Base-by-base conservation (phyloP, 2,329 filamentous ascomycete genomes). In the Verticillium klebahnii region DNA sequence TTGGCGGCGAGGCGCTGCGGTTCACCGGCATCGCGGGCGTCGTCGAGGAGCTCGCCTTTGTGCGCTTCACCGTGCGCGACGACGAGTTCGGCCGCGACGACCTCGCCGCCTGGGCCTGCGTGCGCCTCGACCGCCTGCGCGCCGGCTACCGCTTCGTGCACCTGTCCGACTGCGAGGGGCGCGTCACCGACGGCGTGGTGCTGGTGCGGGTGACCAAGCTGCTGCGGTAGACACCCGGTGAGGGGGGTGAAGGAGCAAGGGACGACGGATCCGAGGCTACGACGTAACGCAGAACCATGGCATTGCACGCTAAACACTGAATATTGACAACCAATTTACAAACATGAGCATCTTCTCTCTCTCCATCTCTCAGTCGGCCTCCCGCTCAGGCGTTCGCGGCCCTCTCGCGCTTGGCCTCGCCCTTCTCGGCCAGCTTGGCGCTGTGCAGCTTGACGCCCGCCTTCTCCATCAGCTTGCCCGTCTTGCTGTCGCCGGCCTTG, bases 51-150 rank as follows among this genome's bases (percentile, higher is more conserved):
- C 78, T 93, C 64, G 86, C 87, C 34, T 93, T 93, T 77, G 80
- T 92, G 60, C 82, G 90, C 69, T 91, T 98, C 80, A 92, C 96
- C 69, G 82, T 98, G 67, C 90, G 93, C 74, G 92, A 98, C 72
- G 90, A 96, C 67, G 90, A 94, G 74, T 85, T 93, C 67, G 87
- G 89, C 4, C 83, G 84, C 65, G 93, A 98, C 70, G 85, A 89
- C 63, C 75, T 97, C 61, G 89, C 92, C 12, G 92, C 90, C 2
- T 98, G 95, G 95, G 88, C 91, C 1, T 97, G 93, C 70, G 88
- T 96, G 68, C 84, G 93, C 45, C 84, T 98, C 25, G 93, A 97
- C 75, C 84, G 93, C 8, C 74, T 97, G 63, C 86, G 86, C 63
- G 78, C 84, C 37, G 94, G 95, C 1, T 90, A 91, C 67, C 82